Percentiles rank a stretch among this genome's conserved stretches.
Evolutionary conservation across 805 yeast genomes (phyloP).

Genomic region (Ogataea allantospora): DNA sequence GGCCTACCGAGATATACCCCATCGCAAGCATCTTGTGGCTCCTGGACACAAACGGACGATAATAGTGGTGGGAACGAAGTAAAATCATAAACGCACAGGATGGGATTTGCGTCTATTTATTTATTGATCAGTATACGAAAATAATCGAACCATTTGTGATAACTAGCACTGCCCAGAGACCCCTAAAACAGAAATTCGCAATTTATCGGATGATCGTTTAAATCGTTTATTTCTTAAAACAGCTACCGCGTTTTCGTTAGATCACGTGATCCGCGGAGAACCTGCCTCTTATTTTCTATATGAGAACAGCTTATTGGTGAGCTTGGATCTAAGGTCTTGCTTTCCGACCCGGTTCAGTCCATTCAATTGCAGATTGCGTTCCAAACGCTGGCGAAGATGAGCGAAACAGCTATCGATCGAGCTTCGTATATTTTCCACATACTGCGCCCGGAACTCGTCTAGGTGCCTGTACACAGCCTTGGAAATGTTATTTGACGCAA

Average conservation of each 20-base stretch:
- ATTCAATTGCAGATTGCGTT: slow-evolving; percentile 16
- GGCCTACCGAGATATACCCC: slow-evolving; percentile 33
- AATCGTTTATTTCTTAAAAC: slow-evolving; percentile 3
- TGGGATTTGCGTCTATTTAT: slow-evolving; percentile 7
- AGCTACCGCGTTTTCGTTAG: not conserved
- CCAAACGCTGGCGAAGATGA: slow-evolving; percentile 20
- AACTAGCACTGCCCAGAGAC: slow-evolving; percentile 4
- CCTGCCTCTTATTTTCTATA: slow-evolving; percentile 5
- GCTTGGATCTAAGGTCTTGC: slow-evolving; percentile 9
- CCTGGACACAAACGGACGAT: slow-evolving; percentile 13
- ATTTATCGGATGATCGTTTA: slow-evolving; percentile 2
- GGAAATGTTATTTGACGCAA: slow-evolving; percentile 28
- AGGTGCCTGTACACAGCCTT: slow-evolving; percentile 19
- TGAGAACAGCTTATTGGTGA: slow-evolving; percentile 13
- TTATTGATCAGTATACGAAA: slow-evolving; percentile 8
- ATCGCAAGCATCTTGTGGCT: slow-evolving; percentile 28
- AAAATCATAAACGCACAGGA: not conserved
- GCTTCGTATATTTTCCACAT: slow-evolving; percentile 25
- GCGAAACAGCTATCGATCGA: slow-evolving; percentile 26
- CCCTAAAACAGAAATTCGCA: slow-evolving; percentile 2
- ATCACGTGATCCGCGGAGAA: slow-evolving; percentile 3
- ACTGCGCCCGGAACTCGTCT: slow-evolving; percentile 25
- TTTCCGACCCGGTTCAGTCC: slow-evolving; percentile 16
- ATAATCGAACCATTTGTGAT: slow-evolving; percentile 10
- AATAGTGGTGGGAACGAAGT: slow-evolving; percentile 1